Base-by-base conservation (phyloP, 1,139 yeast species). In the Taphrina betulina region DNA sequence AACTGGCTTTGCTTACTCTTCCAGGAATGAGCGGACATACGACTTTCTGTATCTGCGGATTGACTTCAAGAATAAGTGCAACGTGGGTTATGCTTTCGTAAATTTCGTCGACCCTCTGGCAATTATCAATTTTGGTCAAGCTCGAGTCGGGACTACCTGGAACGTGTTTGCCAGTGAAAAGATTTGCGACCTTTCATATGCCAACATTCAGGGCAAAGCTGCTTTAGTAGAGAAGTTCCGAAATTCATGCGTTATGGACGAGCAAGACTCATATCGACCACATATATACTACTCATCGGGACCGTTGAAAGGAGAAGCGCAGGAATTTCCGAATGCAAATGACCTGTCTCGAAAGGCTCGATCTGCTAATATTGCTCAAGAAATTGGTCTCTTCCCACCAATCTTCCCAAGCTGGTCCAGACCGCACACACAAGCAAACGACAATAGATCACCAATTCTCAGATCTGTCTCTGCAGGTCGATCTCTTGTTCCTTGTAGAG, bases 31-130 rank as follows among this genome's bases (percentile, higher is more conserved):
- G 60, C 69, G 75, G 60, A 74, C 79, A 56, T 80, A 78, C 63
- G 81, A 79, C 63, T 80, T 80, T 67, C 68, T 80, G 58, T 80
- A 77, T 62, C 65, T 77, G 58, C 70, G 81, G 57, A 76, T 77
- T 59, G 81, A 77, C 63, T 77, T 76, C 64, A 71, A 69, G 57
- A 77, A 75, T 64, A 72, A 71, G 61, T 76, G 80, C 70, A 77
- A 77, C 31, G 63, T 61, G 24, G 63, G 63, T 5, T 77, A 77
- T 64, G 81, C 80, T 2, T 77, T 78, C 63, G 72, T 78, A 36
- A 75, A 78, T 3, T 77, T 77, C 60, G 71, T 69, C 26, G 65
- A 69, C 8, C 77, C 80, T 3, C 66, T 67, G 53, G 71, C 72
- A 52, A 75, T 78, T 34, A 69, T 75, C 34, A 67, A 71, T 4